Evolutionary conservation across 371 early-diverging fungal species (phyloP).

Genomic region (Homolaphlyctis polyrhiza): DNA sequence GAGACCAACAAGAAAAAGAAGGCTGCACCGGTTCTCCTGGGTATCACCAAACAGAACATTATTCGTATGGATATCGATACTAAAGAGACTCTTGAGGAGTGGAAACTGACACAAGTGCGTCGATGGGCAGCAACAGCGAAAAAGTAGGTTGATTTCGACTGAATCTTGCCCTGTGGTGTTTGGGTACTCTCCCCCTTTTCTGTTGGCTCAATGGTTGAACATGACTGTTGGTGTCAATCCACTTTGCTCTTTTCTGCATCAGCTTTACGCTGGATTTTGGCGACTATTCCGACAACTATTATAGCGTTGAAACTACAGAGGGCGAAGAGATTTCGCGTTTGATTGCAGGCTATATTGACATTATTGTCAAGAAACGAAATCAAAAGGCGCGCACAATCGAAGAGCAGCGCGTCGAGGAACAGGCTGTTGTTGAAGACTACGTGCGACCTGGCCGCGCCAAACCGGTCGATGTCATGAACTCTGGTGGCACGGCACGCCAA

Average conservation of each 20-base stretch:
- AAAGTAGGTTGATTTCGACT: constrained; percentile 22
- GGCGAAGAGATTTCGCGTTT: constrained; percentile 55
- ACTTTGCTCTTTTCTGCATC: too few species aligned
- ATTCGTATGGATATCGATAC: constrained; percentile 47
- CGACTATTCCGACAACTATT: constrained; percentile 46
- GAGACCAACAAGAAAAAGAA: constrained; percentile 30
- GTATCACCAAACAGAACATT: constrained; percentile 48
- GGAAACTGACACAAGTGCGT: constrained; percentile 48
- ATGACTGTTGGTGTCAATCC: too few species aligned
- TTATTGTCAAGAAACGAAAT: constrained; percentile 50
- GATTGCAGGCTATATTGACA: constrained; percentile 59
- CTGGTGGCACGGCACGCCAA: constrained; percentile 14
- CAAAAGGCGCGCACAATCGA: constrained; percentile 33
- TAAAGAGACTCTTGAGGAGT: constrained; percentile 43
- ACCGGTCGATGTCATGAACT: constrained; percentile 21
- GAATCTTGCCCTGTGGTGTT: too few species aligned
- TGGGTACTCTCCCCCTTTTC: too few species aligned
- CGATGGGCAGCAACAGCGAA: constrained; percentile 53
- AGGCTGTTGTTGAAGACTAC: constrained; percentile 47
- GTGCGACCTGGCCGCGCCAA: constrained; percentile 35
- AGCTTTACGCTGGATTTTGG: constrained; percentile 59
- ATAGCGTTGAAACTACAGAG: constrained; percentile 49
- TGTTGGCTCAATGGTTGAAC: too few species aligned
- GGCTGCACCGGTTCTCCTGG: constrained; percentile 33
- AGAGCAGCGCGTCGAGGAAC: constrained; percentile 35